These are phyloP conservation scores for Serendipita indica DNA, from an alignment of 768 basidiomycete genomes.

Conservation along the genomic window DNA sequence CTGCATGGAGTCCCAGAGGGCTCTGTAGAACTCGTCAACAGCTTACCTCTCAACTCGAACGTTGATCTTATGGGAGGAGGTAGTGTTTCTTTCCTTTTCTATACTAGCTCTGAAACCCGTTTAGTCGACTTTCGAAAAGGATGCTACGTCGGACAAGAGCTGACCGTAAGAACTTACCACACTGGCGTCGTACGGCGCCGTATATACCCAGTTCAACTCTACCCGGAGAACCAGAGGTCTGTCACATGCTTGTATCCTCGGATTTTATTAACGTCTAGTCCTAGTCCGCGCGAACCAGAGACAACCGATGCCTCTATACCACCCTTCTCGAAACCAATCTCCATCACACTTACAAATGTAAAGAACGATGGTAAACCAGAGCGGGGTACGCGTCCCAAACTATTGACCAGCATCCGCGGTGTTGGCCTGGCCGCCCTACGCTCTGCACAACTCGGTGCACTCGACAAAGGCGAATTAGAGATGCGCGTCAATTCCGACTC, in stretches of 20 bases:
- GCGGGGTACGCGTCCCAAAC: background rate
- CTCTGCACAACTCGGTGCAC: background rate
- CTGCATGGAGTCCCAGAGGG: slow-evolving; percentile 83
- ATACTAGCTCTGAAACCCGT: slow-evolving; percentile 13
- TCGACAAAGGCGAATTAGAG: background rate
- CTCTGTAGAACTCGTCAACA: slow-evolving; percentile 52
- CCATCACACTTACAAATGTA: background rate
- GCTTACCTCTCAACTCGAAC: slow-evolving; percentile 90
- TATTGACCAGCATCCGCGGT: background rate
- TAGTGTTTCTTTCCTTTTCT: slow-evolving; percentile 27
- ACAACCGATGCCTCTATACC: background rate
- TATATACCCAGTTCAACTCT: slow-evolving; percentile 62
- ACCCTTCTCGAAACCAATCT: background rate
- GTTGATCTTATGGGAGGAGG: slow-evolving; percentile 89
- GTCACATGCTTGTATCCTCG: background rate
- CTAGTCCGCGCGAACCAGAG: background rate
- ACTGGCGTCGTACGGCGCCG: slow-evolving; percentile 85
- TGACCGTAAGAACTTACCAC: slow-evolving; percentile 93
- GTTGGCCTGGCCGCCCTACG: background rate
- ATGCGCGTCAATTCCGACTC: background rate
- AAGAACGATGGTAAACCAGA: background rate
- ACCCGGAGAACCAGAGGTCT: slow-evolving; percentile 15
- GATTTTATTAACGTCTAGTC: background rate
- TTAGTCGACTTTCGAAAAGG: slow-evolving; percentile 94
- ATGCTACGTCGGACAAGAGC: slow-evolving; percentile 94